A percentile compares a stretch with the other conserved stretches of the same genome.
phyloP scores from a whole-genome alignment of 176 grass and related monocot species.

The barley (Hordeum vulgare) region MorexV3_pseudomolecules_assembly NC_058523.1:501777339-501777838 shows the following conservation, averaged over 20 bases:
- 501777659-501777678: neutral
- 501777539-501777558: too few relatives aligned
- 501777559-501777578: too few relatives aligned
- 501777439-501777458: neutral
- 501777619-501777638: too few relatives aligned
- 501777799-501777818: neutral
- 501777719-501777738: neutral
- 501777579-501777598: neutral
- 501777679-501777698: neutral
- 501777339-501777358: too few relatives aligned
- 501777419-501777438: neutral
- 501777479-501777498: neutral
- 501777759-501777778: neutral
- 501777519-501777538: too few relatives aligned
- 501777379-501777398: neutral
- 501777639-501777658: neutral
- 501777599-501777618: neutral
- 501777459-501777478: neutral
- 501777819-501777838: neutral
- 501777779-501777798: neutral
- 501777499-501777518: neutral
- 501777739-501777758: neutral
- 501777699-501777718: neutral
- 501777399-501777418: neutral
- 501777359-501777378: neutral